A percentile compares a stretch with the other conserved stretches of the same genome.
Evolutionary conservation across 129 eudicot species (phyloP).

Genomic region (Helianthus tuberosus): DNA sequence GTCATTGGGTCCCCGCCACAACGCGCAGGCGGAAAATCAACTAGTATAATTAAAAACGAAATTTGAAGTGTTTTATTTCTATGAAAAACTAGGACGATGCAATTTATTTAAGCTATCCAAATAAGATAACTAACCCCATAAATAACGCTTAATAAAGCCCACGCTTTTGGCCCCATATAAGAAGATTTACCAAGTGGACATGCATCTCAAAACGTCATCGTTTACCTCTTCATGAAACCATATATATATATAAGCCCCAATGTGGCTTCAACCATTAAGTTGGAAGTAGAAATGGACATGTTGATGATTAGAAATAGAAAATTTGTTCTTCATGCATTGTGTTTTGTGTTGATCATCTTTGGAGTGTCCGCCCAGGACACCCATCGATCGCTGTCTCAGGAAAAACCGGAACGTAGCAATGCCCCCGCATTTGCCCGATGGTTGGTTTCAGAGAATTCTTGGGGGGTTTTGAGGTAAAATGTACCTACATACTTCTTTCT

Average conservation of each 20-base stretch:
- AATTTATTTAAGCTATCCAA: too few relatives aligned
- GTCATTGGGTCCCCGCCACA: too few relatives aligned
- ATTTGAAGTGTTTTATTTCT: too few relatives aligned
- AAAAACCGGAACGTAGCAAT: conserved; percentile 52
- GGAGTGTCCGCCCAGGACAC: conserved; percentile 42
- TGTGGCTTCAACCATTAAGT: conserved; percentile 11
- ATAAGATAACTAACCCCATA: too few relatives aligned
- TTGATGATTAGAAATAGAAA: conserved; percentile 18
- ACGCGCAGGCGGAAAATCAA: too few relatives aligned
- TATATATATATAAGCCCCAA: conserved; percentile 15
- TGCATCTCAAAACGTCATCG: too few relatives aligned
- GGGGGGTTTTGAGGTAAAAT: conserved; percentile 81
- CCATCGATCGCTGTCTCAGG: conserved; percentile 37
- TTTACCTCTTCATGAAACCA: too few relatives aligned
- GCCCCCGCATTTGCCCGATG: conserved; percentile 84
- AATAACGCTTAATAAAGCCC: too few relatives aligned
- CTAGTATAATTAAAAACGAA: too few relatives aligned
- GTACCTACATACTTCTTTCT: background rate
- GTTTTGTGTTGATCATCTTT: conserved; percentile 28
- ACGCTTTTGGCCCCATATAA: too few relatives aligned
- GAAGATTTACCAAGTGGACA: too few relatives aligned
- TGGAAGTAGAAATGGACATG: conserved; percentile 16
- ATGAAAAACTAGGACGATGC: too few relatives aligned
- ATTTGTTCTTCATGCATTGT: conserved; percentile 1
- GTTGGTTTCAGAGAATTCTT: conserved; percentile 79